phyloP scores from a whole-genome alignment of 257 asterid genomes.

The Salvia miltiorrhiza region DNA sequence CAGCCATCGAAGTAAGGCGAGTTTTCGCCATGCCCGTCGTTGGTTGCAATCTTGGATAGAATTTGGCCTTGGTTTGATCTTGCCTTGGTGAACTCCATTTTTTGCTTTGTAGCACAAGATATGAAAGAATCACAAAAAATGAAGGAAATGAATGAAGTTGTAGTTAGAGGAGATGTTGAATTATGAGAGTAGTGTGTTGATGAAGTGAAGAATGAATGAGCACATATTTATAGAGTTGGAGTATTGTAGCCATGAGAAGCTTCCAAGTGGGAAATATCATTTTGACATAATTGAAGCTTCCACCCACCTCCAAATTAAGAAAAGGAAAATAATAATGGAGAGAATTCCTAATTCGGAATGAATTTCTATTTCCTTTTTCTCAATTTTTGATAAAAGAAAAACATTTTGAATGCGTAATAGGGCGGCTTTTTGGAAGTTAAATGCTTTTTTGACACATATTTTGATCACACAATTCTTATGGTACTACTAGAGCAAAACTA shows the following conservation, averaged over 20 bases:
- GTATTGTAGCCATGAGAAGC: not conserved
- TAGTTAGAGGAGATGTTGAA: not conserved
- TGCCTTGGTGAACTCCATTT: slow-evolving; percentile 23
- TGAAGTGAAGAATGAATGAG: slow-evolving; percentile 1
- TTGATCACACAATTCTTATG: slow-evolving; percentile 4
- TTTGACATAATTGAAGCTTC: slow-evolving; percentile 5
- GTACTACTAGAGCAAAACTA: not conserved
- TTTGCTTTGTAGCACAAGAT: not conserved
- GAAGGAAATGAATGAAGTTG: slow-evolving; percentile 3
- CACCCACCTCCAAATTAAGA: not conserved
- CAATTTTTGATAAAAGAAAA: not conserved
- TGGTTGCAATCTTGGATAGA: slow-evolving; percentile 54
- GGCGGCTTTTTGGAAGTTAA: slow-evolving; percentile 12
- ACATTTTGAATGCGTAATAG: not conserved
- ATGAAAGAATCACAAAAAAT: not conserved
- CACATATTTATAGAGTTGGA: slow-evolving; percentile 8
- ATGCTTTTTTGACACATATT: not conserved
- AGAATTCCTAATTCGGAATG: not conserved
- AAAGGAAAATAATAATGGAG: not conserved
- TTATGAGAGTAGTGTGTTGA: not conserved
- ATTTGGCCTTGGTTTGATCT: slow-evolving; percentile 18
- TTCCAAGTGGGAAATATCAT: not conserved
- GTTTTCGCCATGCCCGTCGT: slow-evolving; percentile 68
- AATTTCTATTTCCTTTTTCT: not conserved
- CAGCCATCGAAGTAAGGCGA: slow-evolving; percentile 69